Base-by-base conservation (phyloP, 805 yeast species). In the Ascoidea asiatica region DNA sequence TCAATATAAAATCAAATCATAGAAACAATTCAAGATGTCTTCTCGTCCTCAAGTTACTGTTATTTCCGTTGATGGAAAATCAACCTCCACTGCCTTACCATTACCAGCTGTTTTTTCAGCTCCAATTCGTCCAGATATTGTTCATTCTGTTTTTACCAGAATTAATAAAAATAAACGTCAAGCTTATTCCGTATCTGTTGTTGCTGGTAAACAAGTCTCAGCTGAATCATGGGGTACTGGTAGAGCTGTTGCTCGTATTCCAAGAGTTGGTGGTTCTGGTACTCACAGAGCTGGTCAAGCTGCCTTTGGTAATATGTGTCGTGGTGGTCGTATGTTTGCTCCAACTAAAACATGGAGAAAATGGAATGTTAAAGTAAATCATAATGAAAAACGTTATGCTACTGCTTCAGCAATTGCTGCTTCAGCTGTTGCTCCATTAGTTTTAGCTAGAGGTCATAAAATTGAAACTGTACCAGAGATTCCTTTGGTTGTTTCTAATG, bases 161-260 rank as follows among this genome's bases (percentile, higher is more conserved):
- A 87, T 92, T 63, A 89, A 89, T 94, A 92, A 92, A 92, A 92
- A 92, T 95, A 90, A 90, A 88, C 88, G 99, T 77, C 99, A 92
- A 78, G 97, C 99, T 73, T 92, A 92, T 83, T 96, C 99, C 69
- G 98, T 92, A 62, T 82, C 97, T 62, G 88, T 81, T 70, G 85
- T 88, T 77, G 98, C 98, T 66, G 98, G 98, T 78, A 95, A 87
- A 82, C 97, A 92, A 79, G 89, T 97, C 74, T 90, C 97, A 55
- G 98, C 98, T 70, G 97, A 88, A 77, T 92, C 98, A 56, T 92
- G 98, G 98, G 98, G 98, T 88, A 92, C 98, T 63, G 98, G 98
- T 81, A 89, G 98, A 80, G 98, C 98, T 75, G 96, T 92, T 67
- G 97, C 98, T 77, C 90, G 98, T 81, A 90, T 92, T 72, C 98